Percentiles rank a stretch among this genome's conserved stretches.
phyloP scores from a whole-genome alignment of 768 basidiomycete genomes.

The Rhizopogon vinicolor region DNA sequence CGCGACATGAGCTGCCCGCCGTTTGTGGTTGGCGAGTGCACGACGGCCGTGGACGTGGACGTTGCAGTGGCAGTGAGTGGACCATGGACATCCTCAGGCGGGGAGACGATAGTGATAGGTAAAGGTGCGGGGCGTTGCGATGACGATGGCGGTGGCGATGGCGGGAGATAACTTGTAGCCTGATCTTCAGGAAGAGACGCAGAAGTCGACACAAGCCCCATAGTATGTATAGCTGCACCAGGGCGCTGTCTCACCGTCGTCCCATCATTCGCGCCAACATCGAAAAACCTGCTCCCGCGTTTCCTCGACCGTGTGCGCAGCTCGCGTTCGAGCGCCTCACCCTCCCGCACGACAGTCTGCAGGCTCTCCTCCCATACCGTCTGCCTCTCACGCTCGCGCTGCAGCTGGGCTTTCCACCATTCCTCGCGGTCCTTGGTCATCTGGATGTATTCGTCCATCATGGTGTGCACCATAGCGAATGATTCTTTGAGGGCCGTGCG shows the following conservation, averaged over 20 bases:
- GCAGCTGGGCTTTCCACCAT: conserved; percentile 67
- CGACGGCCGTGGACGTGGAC: conserved; percentile 8
- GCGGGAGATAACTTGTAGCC: conserved; percentile 11
- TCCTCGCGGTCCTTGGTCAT: conserved; percentile 78
- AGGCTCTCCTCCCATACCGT: conserved; percentile 89
- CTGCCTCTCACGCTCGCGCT: conserved; percentile 59
- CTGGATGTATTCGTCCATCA: conserved; percentile 62
- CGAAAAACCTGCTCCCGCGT: conserved; percentile 56
- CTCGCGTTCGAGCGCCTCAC: conserved; percentile 79
- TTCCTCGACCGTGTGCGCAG: conserved; percentile 56
- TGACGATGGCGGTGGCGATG: conserved; percentile 11
- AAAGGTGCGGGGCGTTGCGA: conserved; percentile 13
- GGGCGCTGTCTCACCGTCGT: conserved; percentile 17
- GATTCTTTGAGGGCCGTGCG: conserved; percentile 58
- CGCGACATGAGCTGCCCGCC: conserved; percentile 11
- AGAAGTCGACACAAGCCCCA: conserved; percentile 2
- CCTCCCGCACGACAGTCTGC: conserved; percentile 79
- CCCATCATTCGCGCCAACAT: conserved; percentile 23
- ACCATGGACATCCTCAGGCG: neutral
- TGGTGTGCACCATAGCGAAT: conserved; percentile 47
- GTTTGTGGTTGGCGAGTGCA: neutral
- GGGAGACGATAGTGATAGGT: conserved; percentile 8
- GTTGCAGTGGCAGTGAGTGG: neutral
- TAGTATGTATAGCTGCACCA: conserved; percentile 6
- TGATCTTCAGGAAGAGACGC: conserved; percentile 14